Evolutionary conservation across 192 early-diverging fungal species (phyloP), one percentile per base, ranked within the genome.

Genomic region (Coemansia sp.): DNA sequence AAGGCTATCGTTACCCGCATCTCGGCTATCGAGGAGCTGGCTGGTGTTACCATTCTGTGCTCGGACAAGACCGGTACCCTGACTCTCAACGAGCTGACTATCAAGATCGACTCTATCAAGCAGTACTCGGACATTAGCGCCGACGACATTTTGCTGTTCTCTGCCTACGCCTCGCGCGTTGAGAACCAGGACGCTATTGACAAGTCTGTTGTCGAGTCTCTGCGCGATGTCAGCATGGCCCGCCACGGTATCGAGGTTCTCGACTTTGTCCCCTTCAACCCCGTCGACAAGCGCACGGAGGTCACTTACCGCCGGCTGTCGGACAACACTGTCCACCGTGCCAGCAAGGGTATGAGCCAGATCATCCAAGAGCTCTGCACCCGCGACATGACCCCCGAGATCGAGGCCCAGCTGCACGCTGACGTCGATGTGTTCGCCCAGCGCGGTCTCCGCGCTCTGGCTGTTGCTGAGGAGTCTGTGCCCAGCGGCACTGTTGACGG

Each of bases 21-120:
- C 75, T 87, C 89, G 63, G 91, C 91, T 17, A 91, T 93, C 63
- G 91, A 92, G 76, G 89, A 90, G 69, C 87, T 91, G 75, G 88
- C 89, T n/a, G 89, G 87, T 67, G 89, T 92, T 34, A 90, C 89
- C 64, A 89, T 91, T 66, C 90, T 96, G 72, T 94, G 92, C 85
- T 93, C 93, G 29, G 94, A 96, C 86, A 97, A 97, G 87, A 97
- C 95, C 56, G 94, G 94, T 71, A 96, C 94, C n/a, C 85, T 96
- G 34, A 97, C 95, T 29, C 73, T 94, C 24, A 96, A 95, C 86
- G 88, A 92, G 77, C 84, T 90, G 33, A 89, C 87, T 73, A 88
- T 92, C 68, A 88, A 88, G 74, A 81, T 83, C 40, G 75, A 87
- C 70, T 86, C 89, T 64, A 85, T 93, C 77, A 89, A 85, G 76